Evolutionary conservation across 495 filamentous ascomycete species (phyloP).

Genomic region (Lasiosphaeria ovina): DNA sequence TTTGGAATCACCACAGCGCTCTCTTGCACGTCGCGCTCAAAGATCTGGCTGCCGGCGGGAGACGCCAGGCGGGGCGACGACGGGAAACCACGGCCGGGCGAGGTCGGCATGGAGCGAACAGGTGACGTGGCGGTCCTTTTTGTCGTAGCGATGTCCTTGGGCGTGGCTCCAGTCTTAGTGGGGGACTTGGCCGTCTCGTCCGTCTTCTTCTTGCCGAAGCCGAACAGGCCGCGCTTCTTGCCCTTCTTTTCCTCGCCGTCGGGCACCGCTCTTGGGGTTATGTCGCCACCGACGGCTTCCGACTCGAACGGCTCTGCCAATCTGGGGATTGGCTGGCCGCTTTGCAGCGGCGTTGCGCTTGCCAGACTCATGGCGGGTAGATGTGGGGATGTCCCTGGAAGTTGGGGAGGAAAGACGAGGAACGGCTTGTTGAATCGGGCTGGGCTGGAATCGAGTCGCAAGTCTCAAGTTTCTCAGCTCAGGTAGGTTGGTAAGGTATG

Average conservation of each 20-base stretch:
- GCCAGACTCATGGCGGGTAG: slow-evolving; percentile 28
- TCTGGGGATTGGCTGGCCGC: slow-evolving; percentile 21
- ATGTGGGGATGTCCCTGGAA: neutral
- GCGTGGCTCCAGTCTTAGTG: slow-evolving; percentile 10
- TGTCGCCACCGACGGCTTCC: slow-evolving; percentile 32
- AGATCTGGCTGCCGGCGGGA: slow-evolving; percentile 78
- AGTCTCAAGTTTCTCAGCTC: too few relatives aligned
- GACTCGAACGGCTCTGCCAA: slow-evolving; percentile 31
- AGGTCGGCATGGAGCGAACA: slow-evolving; percentile 46
- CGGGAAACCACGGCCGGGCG: slow-evolving; percentile 52
- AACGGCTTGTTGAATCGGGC: too few relatives aligned
- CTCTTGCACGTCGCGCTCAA: slow-evolving; percentile 92
- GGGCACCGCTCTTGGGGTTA: slow-evolving; percentile 34
- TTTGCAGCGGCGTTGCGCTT: slow-evolving; percentile 19
- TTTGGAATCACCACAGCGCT: slow-evolving; percentile 58
- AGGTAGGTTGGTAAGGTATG: too few relatives aligned
- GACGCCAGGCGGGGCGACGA: slow-evolving; percentile 62
- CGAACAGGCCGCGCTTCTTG: slow-evolving; percentile 56
- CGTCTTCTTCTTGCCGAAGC: slow-evolving; percentile 65
- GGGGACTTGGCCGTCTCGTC: slow-evolving; percentile 44
- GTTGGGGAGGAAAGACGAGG: neutral
- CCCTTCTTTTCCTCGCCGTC: slow-evolving; percentile 41
- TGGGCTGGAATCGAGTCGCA: too few relatives aligned
- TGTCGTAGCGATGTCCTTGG: slow-evolving; percentile 21
- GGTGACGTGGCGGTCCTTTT: slow-evolving; percentile 37